Conservation (phyloP, 805 yeast genomes). For the Candida dendrica region DNA sequence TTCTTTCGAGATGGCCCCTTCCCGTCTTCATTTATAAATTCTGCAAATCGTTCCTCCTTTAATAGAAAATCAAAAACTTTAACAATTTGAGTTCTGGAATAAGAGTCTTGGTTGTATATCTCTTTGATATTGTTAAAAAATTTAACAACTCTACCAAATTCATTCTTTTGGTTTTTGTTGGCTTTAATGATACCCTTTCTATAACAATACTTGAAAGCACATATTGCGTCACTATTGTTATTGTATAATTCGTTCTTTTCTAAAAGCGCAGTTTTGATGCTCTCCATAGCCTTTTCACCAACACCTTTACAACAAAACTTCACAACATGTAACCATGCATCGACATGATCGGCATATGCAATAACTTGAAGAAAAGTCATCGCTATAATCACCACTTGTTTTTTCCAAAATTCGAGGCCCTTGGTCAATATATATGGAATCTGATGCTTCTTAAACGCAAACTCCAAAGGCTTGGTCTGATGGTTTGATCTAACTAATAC, state of each 20-base stretch:
- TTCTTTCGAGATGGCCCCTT: slow-evolving; percentile 23
- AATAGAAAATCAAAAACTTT: slow-evolving; percentile 10
- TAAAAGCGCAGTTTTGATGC: neutral
- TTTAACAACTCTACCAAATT: slow-evolving; percentile 2
- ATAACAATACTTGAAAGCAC: neutral
- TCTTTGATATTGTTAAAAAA: neutral
- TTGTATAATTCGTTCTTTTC: neutral
- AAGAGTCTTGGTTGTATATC: neutral
- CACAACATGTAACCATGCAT: slow-evolving; percentile 52
- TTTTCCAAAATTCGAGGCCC: slow-evolving; percentile 77
- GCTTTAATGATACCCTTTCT: neutral
- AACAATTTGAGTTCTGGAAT: slow-evolving; percentile 2
- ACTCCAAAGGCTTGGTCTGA: slow-evolving; percentile 58
- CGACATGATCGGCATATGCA: slow-evolving; percentile 48
- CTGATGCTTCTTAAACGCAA: slow-evolving; percentile 42
- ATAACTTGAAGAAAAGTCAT: slow-evolving; percentile 61
- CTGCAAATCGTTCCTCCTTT: slow-evolving; percentile 1
- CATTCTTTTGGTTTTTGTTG: neutral
- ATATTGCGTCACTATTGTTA: neutral
- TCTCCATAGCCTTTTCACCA: slow-evolving; percentile 32
- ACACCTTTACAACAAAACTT: slow-evolving; percentile 60
- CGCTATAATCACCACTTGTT: slow-evolving; percentile 57
- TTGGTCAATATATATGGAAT: slow-evolving; percentile 64
- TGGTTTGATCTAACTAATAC: slow-evolving; percentile 61
- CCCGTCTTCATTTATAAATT: slow-evolving; percentile 15